These are phyloP conservation scores for Annulohypoxylon moriforme DNA, from an alignment of 495 filamentous ascomycete genomes.

Conservation along the genomic window DNA sequence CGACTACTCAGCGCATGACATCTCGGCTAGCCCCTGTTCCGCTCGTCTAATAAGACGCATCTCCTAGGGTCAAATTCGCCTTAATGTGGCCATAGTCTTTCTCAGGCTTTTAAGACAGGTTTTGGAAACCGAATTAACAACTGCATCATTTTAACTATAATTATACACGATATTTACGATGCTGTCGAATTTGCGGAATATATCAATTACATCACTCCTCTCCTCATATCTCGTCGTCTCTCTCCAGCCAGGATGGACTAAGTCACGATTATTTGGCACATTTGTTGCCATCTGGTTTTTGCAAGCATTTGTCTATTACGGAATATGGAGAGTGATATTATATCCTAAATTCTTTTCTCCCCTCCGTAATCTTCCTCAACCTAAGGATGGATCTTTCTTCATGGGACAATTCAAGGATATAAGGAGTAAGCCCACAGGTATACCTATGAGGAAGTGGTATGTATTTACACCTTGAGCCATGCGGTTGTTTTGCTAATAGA, in stretches of 20 bases:
- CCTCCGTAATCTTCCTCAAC: constrained; percentile 69
- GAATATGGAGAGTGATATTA: constrained; percentile 66
- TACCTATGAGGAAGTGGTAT: constrained; percentile 70
- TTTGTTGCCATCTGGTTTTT: constrained; percentile 43
- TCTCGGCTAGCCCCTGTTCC: constrained; percentile 20
- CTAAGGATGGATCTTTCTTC: constrained; percentile 57
- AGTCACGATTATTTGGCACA: constrained; percentile 32
- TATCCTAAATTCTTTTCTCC: constrained; percentile 83
- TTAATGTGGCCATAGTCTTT: neutral
- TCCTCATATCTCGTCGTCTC: constrained; percentile 51
- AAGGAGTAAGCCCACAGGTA: constrained; percentile 67
- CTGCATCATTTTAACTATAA: neutral
- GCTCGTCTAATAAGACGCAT: constrained; percentile 10
- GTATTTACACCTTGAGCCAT: constrained; percentile 1
- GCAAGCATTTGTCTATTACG: constrained; percentile 47
- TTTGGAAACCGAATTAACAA: neutral
- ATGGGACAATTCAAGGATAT: constrained; percentile 70
- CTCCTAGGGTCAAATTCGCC: neutral
- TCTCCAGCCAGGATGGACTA: constrained; percentile 43
- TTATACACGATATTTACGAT: constrained; percentile 20
- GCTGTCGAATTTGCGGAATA: constrained; percentile 43
- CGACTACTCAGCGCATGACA: constrained; percentile 14
- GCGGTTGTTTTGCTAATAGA: constrained; percentile 17
- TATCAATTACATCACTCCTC: constrained; percentile 43
- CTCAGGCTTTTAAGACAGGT: neutral